phyloP scores from a whole-genome alignment of 179 eudicot genomes.

The Corrigiola litoralis region DNA sequence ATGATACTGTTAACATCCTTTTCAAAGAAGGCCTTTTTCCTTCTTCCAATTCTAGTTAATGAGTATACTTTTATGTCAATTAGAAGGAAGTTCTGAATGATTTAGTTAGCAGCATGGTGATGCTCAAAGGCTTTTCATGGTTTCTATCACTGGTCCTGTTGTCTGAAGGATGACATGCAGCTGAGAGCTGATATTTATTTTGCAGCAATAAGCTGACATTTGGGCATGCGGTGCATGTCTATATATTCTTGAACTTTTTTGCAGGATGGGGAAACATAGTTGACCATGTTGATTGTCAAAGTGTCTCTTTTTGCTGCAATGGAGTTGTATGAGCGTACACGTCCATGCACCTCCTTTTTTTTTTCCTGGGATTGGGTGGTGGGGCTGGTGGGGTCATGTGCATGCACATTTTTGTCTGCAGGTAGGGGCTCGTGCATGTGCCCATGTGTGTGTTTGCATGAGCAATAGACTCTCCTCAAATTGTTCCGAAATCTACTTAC shows the following conservation, averaged over 20 bases:
- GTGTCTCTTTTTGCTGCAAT: neutral
- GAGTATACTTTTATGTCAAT: neutral
- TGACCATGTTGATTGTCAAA: neutral
- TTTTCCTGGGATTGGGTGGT: no score
- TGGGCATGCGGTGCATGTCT: no score
- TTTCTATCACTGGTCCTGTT: neutral
- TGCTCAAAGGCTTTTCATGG: neutral
- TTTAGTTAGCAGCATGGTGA: neutral
- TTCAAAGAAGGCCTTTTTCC: neutral
- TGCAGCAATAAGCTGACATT: no score
- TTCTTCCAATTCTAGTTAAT: neutral
- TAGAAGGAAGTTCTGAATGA: neutral
- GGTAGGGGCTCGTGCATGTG: neutral
- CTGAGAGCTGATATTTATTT: neutral
- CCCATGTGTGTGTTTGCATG: neutral
- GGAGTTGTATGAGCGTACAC: neutral
- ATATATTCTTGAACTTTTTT: neutral
- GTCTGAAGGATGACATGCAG: neutral
- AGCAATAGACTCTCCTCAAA: neutral
- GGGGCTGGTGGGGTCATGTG: neutral
- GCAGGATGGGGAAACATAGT: neutral
- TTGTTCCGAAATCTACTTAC: neutral
- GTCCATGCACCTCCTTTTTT: neutral
- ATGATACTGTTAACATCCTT: neutral
- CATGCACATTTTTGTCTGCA: neutral